Conservation (phyloP, 2,329 filamentous ascomycete genomes). For the Dryadomyces quercus-mongolicae region DNA sequence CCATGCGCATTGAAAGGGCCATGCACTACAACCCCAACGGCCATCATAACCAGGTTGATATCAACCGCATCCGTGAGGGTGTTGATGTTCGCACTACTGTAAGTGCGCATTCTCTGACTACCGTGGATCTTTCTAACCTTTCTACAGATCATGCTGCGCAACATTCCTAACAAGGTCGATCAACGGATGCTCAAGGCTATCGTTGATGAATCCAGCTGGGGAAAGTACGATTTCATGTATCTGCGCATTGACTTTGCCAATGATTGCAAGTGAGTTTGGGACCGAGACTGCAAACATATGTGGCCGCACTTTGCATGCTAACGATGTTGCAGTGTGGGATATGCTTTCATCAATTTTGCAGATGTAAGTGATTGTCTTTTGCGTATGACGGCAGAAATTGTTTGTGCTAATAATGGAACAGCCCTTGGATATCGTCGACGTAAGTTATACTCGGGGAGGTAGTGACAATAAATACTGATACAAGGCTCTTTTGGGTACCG, state of each 20-base stretch:
- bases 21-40: conserved; percentile 34
- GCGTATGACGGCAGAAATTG: background rate
- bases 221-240: conserved; percentile 91
- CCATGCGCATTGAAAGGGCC: conserved; percentile 31
- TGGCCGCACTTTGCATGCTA: background rate
- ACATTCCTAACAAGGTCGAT: conserved; percentile 85
- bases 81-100: conserved; percentile 67
- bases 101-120: conserved; percentile 19
- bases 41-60: conserved; percentile 51
- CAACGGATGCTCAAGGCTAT: conserved; percentile 66
- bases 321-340: conserved; percentile 63
- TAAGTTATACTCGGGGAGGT: too few relatives aligned
- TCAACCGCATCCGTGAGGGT: conserved; percentile 48
- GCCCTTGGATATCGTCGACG: conserved; percentile 62
- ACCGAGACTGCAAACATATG: background rate
- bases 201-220: conserved; percentile 65
- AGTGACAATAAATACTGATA: too few relatives aligned
- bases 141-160: conserved; percentile 75
- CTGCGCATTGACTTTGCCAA: conserved; percentile 80
- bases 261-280: conserved; percentile 58
- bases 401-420: conserved; percentile 17
- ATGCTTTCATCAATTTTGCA: conserved; percentile 93
- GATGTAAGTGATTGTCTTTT: conserved; percentile 41
- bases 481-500: background rate
- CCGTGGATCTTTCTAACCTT: background rate